Evolutionary conservation across 2,329 filamentous ascomycete genomes (phyloP).

Genomic region (Cladophialophora psammophila): DNA sequence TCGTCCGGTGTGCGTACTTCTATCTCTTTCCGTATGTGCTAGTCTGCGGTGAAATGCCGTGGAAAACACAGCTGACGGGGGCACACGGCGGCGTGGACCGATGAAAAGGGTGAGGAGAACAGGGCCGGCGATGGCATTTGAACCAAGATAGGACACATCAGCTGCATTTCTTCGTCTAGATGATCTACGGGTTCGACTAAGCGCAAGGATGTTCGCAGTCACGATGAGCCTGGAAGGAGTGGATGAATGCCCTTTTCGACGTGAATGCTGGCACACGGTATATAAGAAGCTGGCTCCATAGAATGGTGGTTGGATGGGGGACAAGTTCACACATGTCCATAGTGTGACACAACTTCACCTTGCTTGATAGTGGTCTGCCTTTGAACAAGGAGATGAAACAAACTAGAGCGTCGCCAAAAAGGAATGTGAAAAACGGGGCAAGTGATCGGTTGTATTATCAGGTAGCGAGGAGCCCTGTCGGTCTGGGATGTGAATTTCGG

Average conservation of each 20-base stretch:
- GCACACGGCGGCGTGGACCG: not conserved
- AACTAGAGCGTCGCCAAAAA: slow-evolving; percentile 3
- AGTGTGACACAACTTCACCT: not conserved
- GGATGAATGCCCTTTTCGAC: not conserved
- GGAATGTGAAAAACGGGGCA: not conserved
- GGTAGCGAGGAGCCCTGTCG: slow-evolving; percentile 5
- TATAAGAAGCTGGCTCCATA: not conserved
- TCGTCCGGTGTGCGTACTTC: not conserved
- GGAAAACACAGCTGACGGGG: not conserved
- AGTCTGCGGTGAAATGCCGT: not conserved
- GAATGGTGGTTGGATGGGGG: not conserved
- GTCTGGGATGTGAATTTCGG: not conserved
- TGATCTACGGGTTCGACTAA: not conserved
- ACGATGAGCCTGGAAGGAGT: not conserved
- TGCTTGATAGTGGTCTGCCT: not conserved
- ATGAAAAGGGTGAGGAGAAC: not conserved
- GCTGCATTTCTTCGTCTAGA: not conserved
- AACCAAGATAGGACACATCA: not conserved
- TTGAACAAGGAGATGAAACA: slow-evolving; percentile 13
- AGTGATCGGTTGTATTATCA: not conserved
- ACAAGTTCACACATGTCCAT: not conserved
- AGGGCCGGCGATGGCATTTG: not conserved
- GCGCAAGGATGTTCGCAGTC: slow-evolving; percentile 8
- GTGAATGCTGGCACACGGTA: too few relatives aligned
- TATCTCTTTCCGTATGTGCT: not conserved